Evolutionary conservation across 2,329 filamentous ascomycete species (phyloP), one percentile per base, ranked within the genome.

Genomic region (Pseudopyricularia cyperi): DNA sequence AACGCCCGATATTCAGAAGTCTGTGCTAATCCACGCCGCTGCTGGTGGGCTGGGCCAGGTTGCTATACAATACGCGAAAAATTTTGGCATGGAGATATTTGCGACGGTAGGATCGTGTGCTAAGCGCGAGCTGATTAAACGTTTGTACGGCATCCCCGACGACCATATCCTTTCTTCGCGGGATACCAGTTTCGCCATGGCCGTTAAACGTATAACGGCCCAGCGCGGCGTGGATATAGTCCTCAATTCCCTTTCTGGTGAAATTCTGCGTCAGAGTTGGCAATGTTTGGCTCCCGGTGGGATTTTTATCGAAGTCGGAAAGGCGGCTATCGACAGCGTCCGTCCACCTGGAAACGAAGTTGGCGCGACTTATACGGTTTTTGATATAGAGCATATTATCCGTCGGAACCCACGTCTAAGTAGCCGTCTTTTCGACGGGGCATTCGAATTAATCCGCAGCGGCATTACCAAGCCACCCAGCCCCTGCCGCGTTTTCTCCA

Each of bases 281-380:
- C 52, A 60, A 19, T 66, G 63, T 50, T 52, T 69, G 15, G 62
- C 66, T 8, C 50, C 52, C 32, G 63, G 62, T 48, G 66, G 66
- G 7, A 56, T 59, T 11, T 65, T 68, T 32, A 48, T 68, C 4
- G 66, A 68, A 55, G 60, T 68, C 17, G 63, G 63, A 3, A 63
- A 63, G 53, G 48, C 55, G 3, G 60, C 62, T 46, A 65, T 68
- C 44, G 61, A 57, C n/a, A 56, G 59, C 7, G 57, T 71, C 14
- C 64, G 65, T 12, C 69, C 71, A 66, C 49, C 56, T 2, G 61
- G 60, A 1, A 69, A 70, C 30, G 60, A 61, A 17, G 8, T 37
- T 24, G 55, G 55, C 50, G 39, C 44, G n/a, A 52, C 52, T 11
- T 57, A 52, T 32, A 30, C 34, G 24, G 44, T 46, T 6, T 33